Percentiles rank a stretch among this genome's conserved stretches.
phyloP scores from a whole-genome alignment of 257 asterid species.

The Craterostigma plantagineum region DNA sequence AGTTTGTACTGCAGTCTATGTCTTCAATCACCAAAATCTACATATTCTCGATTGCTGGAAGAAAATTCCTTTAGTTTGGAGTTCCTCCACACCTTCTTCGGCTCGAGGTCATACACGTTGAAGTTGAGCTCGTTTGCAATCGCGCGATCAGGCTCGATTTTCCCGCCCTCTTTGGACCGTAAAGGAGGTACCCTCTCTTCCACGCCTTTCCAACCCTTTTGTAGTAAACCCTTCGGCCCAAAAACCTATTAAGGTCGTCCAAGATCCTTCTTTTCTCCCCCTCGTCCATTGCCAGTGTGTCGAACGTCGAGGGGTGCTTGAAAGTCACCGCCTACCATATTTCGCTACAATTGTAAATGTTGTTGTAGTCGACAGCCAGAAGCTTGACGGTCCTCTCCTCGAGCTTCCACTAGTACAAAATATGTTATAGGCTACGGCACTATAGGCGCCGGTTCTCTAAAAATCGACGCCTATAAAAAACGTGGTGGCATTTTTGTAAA shows the following conservation, averaged over 20 bases:
- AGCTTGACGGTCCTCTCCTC: slow-evolving; percentile 32
- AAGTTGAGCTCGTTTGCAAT: slow-evolving; percentile 56
- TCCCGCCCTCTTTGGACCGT: slow-evolving; percentile 73
- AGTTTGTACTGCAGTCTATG: slow-evolving; percentile 44
- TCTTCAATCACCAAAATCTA: slow-evolving; percentile 61
- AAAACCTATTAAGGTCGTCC: slow-evolving; percentile 35
- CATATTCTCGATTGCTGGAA: slow-evolving; percentile 31
- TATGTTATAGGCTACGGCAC: no score
- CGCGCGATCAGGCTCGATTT: slow-evolving; percentile 64
- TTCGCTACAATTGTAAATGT: slow-evolving; percentile 14
- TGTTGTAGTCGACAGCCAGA: slow-evolving; percentile 23
- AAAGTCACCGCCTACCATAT: slow-evolving; percentile 24
- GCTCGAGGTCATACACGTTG: slow-evolving; percentile 52
- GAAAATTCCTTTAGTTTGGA: slow-evolving; percentile 32
- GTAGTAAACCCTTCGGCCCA: slow-evolving; percentile 33
- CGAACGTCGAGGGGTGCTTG: slow-evolving; percentile 45
- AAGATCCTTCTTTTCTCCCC: slow-evolving; percentile 23
- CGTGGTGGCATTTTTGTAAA: no score
- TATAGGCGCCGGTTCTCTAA: no score
- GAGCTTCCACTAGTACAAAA: slow-evolving; percentile 14
- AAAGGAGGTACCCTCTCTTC: slow-evolving; percentile 61
- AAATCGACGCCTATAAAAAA: no score
- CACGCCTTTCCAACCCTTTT: slow-evolving; percentile 53
- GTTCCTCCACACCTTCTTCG: slow-evolving; percentile 28
- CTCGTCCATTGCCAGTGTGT: slow-evolving; percentile 47